These are phyloP conservation scores for Sindora glabra DNA, from an alignment of 306 rosid genomes.

Conservation along the genomic window DNA sequence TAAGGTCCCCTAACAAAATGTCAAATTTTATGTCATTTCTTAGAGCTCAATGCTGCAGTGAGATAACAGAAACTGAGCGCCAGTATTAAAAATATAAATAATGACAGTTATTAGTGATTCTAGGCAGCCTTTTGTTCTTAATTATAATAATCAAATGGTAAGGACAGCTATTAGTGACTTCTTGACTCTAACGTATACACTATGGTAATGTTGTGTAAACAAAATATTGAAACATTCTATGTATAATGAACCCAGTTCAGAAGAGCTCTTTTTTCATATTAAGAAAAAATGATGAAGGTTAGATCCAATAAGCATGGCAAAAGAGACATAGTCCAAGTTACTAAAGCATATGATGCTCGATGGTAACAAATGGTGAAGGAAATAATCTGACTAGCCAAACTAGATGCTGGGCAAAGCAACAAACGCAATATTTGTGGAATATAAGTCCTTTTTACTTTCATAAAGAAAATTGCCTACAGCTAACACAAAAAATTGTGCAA, in stretches of 20 bases:
- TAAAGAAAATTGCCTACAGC: background rate
- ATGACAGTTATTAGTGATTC: background rate
- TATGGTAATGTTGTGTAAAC: background rate
- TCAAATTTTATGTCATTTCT: too few species aligned
- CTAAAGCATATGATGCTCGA: background rate
- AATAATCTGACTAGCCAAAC: background rate
- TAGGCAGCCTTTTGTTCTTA: background rate
- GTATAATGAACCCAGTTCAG: background rate
- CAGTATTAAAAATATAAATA: too few species aligned
- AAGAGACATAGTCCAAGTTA: too few species aligned
- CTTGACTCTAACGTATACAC: background rate
- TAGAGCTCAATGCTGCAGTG: background rate
- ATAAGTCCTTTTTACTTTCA: background rate
- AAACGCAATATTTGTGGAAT: too few species aligned
- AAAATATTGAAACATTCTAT: background rate
- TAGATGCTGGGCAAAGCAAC: background rate
- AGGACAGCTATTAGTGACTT: background rate
- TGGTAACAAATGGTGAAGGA: background rate
- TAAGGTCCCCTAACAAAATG: constrained; percentile 63
- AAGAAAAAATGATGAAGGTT: too few species aligned
- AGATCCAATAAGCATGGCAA: too few species aligned
- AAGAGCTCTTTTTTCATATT: background rate
- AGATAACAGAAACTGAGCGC: too few species aligned
- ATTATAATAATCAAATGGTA: background rate
- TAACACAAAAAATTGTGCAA: too few species aligned